Evolutionary conservation across 345 rosid species (phyloP).

Genomic region (Viola odorata): DNA sequence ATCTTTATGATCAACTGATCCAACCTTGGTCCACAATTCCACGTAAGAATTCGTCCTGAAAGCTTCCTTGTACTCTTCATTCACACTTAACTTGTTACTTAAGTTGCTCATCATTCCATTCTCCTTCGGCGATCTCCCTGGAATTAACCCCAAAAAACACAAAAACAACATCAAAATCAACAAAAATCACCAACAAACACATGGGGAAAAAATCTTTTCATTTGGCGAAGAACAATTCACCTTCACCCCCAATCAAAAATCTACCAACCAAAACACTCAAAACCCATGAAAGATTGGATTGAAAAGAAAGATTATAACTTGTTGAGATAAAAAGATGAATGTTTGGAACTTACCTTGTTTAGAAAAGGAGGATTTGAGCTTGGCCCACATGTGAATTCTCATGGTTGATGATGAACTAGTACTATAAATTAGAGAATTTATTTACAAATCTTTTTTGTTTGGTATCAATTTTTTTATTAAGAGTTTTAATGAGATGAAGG

Average conservation of each 20-base stretch:
- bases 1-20: constrained; percentile 24
- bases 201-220: too few relatives aligned
- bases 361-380: constrained; percentile 26
- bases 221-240: too few relatives aligned
- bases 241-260: too few relatives aligned
- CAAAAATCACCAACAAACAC: neutral
- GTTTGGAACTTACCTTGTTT: constrained; percentile 27
- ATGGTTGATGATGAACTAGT: neutral
- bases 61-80: constrained; percentile 79
- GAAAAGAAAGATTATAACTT: too few relatives aligned
- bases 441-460: too few relatives aligned
- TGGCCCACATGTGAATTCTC: constrained; percentile 31
- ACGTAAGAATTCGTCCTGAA: constrained; percentile 72
- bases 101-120: constrained; percentile 22
- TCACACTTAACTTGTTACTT: constrained; percentile 41
- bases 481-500: neutral
- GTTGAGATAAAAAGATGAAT: neutral
- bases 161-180: constrained; percentile 1
- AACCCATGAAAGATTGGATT: too few relatives aligned
- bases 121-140: constrained; percentile 38
- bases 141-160: constrained; percentile 5
- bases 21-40: constrained; percentile 60
- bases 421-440: neutral
- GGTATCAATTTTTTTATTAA: neutral
- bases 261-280: neutral